Evolutionary conservation across 441 rosid genomes (phyloP), one percentile per base, ranked within the genome.

Genomic region (Pelargonium fulgidum): DNA sequence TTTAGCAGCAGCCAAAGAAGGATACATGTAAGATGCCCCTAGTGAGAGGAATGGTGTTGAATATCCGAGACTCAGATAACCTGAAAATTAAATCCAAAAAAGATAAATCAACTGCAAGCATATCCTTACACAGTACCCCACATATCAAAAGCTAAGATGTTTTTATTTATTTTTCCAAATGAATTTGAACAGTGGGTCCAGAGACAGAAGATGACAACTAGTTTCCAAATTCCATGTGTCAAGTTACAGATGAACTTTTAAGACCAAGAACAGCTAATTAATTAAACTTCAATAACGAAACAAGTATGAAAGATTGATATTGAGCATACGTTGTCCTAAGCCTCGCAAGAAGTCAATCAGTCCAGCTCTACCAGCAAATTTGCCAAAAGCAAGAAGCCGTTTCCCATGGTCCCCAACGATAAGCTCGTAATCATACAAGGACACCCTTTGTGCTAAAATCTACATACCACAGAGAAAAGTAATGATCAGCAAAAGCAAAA

Each of bases 321-420:
- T 45, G 73, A 65, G 54, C 85, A 69, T 86, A 91, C 96, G 73
- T 80, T 83, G 88, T 83, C 98, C 98, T 29, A 93, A 73, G 52
- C 94, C 97, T 22, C 73, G 81, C 74, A 93, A 81, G 80, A 93
- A 87, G 70, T 93, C 98, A 65, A 89, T 74, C 14, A 89, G 80
- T 67, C 98, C 98, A 42, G 98, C 98, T 89, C 92, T 87, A 65
- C 98, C 98, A 72, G 98, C 98, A 77, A 71, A 93, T 82, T 75
- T 88, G 68, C 98, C 98, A 78, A 93, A 93, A 9, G 98, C 94
- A 70, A 93, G 84, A 66, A 90, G 70, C 77, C 97, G 77, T 72
- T 68, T 86, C 29, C 96, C 97, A 29, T 84, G 84, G 66, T 87
- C 94, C 24, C 88, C 86, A 63, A 83, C 90, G 2, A 93, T 93